Conservation (phyloP, 768 basidiomycete genomes). For the Suillus hirtellus region DNA sequence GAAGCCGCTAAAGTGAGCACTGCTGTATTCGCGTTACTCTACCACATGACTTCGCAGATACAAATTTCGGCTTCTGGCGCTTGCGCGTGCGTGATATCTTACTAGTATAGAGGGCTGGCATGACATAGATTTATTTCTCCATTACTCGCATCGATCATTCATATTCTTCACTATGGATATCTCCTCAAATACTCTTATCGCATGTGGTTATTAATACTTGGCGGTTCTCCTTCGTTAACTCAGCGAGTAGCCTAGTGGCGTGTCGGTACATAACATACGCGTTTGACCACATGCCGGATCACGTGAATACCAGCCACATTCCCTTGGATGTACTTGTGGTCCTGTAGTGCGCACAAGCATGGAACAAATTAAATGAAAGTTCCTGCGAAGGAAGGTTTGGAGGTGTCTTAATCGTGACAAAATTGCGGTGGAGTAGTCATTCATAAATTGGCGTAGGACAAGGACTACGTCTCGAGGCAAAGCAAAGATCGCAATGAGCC, state of each 20-base stretch:
- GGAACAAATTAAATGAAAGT: not conserved
- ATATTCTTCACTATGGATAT: not conserved
- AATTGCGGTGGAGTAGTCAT: not conserved
- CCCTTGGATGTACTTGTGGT: not conserved
- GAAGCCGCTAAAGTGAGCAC: not conserved
- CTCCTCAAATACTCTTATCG: not conserved
- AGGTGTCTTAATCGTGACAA: conserved; percentile 5
- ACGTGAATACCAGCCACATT: not conserved
- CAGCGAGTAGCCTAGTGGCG: not conserved
- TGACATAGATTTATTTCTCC: not conserved
- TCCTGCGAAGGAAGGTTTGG: not conserved
- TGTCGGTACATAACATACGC: not conserved
- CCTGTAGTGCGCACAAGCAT: not conserved
- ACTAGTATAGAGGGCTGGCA: not conserved
- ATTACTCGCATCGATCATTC: not conserved
- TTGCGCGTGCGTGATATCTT: no score
- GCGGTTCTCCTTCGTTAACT: not conserved
- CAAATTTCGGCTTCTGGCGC: not conserved
- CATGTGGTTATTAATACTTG: not conserved
- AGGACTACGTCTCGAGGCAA: not conserved
- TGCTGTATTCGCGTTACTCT: not conserved
- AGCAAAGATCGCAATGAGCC: not conserved
- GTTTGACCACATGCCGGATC: not conserved
- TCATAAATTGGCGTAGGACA: not conserved
- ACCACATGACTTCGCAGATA: not conserved